Evolutionary conservation across 768 basidiomycete species (phyloP), one percentile per base, ranked within the genome.

Genomic region (Pleurotus djamor): DNA sequence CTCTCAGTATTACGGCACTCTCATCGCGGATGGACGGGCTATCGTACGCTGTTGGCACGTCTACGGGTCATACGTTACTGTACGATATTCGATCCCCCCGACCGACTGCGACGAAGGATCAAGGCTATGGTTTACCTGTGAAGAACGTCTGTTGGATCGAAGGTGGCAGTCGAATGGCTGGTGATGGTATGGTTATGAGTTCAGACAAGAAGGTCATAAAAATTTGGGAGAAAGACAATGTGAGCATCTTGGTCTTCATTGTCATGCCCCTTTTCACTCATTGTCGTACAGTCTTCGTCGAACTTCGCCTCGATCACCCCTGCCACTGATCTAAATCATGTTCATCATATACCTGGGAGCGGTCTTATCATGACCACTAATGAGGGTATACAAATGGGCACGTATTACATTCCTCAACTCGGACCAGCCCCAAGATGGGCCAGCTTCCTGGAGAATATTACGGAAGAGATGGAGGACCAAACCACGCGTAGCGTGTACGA

Each of bases 341-440:
- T 98, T 16, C 92, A 96, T 68, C 91, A 98, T 63, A 75, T 98
- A 56, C 91, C 94, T 1, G 86, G 86, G 7, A 94, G 92, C 58
- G 97, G 97, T 9, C 75, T 99, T 35, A 72, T 98, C 50, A 83
- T 98, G 79, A 87, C 89, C 28, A 94, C 97, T 17, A 97, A 97
- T 71, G 97, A 99, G 71, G 92, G 94, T n/a, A 93, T 96, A 52
- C 91, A 93, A 66, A 92, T 98, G 89, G 90, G 86, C 32, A 88
- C 90, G 4, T 98, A 92, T 73, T 98, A 94, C 70, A 87, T 98
- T 49, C 97, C 97, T 9, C 93, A 96, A 67, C 85, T 99, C 10
- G 97, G 97, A 0, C 95, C 96, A 2, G 97, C 97, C 8, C 96
- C 97, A 4, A 85, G 87, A 64, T 99, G 97, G 97, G 94, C 93